Percentiles rank a stretch among this genome's conserved stretches.
phyloP scores from a whole-genome alignment of 202 grass and related monocot species.

The Zizania palustris region DNA sequence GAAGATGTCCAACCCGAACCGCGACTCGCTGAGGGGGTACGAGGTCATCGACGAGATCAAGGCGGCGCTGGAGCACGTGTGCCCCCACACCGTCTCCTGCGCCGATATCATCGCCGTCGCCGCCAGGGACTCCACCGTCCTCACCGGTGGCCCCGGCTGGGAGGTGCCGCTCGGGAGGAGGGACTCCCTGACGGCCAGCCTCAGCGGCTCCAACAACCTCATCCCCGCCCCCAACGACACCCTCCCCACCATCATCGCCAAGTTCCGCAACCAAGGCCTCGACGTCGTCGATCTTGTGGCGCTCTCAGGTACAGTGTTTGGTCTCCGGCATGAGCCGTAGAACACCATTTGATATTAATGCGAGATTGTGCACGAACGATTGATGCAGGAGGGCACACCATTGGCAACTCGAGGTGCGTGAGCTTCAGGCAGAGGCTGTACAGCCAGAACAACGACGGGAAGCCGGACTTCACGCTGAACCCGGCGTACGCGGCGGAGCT shows the following conservation, averaged over 20 bases:
- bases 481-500: slow-evolving; percentile 58
- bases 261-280: slow-evolving; percentile 81
- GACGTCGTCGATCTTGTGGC: slow-evolving; percentile 76
- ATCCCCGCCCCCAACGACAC: slow-evolving; percentile 82
- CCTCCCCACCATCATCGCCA: slow-evolving; percentile 69
- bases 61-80: slow-evolving; percentile 58
- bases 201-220: slow-evolving; percentile 83
- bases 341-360: too few species aligned
- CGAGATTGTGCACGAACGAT: too few species aligned
- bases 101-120: slow-evolving; percentile 67
- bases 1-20: slow-evolving; percentile 77
- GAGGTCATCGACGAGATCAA: slow-evolving; percentile 91
- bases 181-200: slow-evolving; percentile 76
- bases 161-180: slow-evolving; percentile 64
- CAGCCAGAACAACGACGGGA: slow-evolving; percentile 63
- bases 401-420: slow-evolving; percentile 66
- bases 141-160: slow-evolving; percentile 70
- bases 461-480: slow-evolving; percentile 56
- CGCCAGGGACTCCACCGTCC: slow-evolving; percentile 63
- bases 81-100: slow-evolving; percentile 65
- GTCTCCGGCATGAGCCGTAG: too few species aligned
- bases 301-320: slow-evolving; percentile 46
- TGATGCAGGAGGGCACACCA: slow-evolving; percentile 46
- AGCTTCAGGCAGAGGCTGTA: slow-evolving; percentile 80
- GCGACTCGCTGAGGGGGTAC: slow-evolving; percentile 64